phyloP scores from a whole-genome alignment of 1,139 yeast genomes.

The Hyphopichia burtonii region DNA sequence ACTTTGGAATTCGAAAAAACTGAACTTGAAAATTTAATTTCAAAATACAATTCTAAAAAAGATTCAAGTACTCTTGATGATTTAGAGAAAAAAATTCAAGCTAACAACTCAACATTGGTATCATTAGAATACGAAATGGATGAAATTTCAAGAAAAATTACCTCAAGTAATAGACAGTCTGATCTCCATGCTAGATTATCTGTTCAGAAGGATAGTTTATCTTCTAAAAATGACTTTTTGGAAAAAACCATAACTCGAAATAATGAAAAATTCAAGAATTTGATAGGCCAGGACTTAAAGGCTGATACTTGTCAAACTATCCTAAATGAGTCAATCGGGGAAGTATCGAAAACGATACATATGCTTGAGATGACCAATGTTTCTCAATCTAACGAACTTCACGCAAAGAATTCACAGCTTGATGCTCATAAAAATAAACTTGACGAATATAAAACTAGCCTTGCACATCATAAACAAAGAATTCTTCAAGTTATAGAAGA shows the following conservation, averaged over 20 bases:
- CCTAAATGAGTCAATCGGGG: slow-evolving; percentile 9
- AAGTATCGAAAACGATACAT: slow-evolving; percentile 1
- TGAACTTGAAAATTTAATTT: slow-evolving; percentile 4
- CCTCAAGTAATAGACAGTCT: slow-evolving; percentile 54
- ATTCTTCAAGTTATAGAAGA: slow-evolving; percentile 35
- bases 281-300: slow-evolving; percentile 20
- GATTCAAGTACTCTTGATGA: slow-evolving; percentile 25
- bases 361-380: slow-evolving; percentile 4
- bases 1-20: slow-evolving; percentile 35
- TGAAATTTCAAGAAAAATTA: slow-evolving; percentile 48
- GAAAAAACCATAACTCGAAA: slow-evolving; percentile 8
- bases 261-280: slow-evolving; percentile 7
- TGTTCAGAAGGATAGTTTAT: slow-evolving; percentile 37
- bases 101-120: slow-evolving; percentile 36
- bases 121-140: slow-evolving; percentile 56
- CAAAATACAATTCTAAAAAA: slow-evolving; percentile 21
- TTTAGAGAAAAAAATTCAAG: slow-evolving; percentile 36
- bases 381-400: slow-evolving; percentile 5
- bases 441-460: slow-evolving; percentile 14
- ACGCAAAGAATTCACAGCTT: slow-evolving; percentile 9
- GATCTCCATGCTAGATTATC: slow-evolving; percentile 55
- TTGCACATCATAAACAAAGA: slow-evolving; percentile 14
- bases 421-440: slow-evolving; percentile 12
- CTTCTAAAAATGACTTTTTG: slow-evolving; percentile 22
- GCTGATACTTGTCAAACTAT: slow-evolving; percentile 18